These are phyloP conservation scores for Tuber magnatum DNA, from an alignment of 495 filamentous ascomycete genomes.

Conservation along the genomic window DNA sequence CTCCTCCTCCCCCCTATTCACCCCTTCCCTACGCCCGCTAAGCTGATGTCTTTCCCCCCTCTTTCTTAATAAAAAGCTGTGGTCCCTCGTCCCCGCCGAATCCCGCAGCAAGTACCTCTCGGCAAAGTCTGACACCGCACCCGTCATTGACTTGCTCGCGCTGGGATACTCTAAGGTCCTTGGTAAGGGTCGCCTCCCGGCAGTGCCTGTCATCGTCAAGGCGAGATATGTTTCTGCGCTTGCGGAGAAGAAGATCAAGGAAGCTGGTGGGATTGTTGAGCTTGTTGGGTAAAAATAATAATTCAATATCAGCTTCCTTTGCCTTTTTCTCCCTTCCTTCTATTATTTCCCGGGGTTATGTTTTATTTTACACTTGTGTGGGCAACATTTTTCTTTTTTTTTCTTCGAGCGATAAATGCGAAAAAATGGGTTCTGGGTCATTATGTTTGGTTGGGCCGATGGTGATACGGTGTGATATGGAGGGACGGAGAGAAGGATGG, in stretches of 20 bases:
- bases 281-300: constrained; percentile 65
- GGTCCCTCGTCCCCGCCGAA: constrained; percentile 66
- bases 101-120: constrained; percentile 61
- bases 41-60: constrained; percentile 7
- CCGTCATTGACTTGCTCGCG: constrained; percentile 84
- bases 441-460: background rate
- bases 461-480: background rate
- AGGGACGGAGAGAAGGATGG: background rate
- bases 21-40: background rate
- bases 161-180: constrained; percentile 90
- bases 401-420: background rate
- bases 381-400: background rate
- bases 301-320: constrained; percentile 5
- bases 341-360: background rate
- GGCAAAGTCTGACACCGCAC: constrained; percentile 66
- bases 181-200: constrained; percentile 82
- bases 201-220: constrained; percentile 78
- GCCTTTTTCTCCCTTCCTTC: background rate
- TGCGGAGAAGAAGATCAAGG: constrained; percentile 92
- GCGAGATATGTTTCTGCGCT: constrained; percentile 80
- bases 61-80: constrained; percentile 49
- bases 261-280: constrained; percentile 83
- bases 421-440: background rate
- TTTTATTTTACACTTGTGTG: background rate
- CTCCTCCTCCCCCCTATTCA: background rate